Evolutionary conservation across 2,329 filamentous ascomycete genomes (phyloP).

Genomic region (Alternaria sp.): DNA sequence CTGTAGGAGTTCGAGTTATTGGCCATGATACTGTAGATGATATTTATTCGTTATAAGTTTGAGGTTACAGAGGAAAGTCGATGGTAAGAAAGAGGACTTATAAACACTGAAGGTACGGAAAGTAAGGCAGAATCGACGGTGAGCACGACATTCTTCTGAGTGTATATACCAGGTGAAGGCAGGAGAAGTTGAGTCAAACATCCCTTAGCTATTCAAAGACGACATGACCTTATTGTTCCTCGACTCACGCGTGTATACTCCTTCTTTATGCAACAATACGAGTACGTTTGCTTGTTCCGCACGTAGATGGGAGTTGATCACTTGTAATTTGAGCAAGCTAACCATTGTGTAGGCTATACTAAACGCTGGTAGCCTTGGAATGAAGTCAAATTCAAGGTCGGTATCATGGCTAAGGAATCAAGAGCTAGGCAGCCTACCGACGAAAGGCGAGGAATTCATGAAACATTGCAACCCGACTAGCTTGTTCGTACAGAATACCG

Average conservation of each 20-base stretch:
- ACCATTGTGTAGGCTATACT: not conserved
- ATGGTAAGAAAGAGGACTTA: not conserved
- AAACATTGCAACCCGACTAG: not conserved
- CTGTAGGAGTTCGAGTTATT: not conserved
- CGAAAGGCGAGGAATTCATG: not conserved
- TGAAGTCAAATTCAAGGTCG: not conserved
- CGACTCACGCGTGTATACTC: not conserved
- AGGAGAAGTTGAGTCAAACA: not conserved
- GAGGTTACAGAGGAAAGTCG: not conserved
- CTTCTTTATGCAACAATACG: not conserved
- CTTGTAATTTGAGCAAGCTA: not conserved
- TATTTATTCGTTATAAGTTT: not conserved
- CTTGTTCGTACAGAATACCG: not conserved
- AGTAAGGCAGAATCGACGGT: not conserved
- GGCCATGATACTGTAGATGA: not conserved
- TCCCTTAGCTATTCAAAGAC: not conserved
- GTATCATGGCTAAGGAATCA: not conserved
- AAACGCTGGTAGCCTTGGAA: not conserved
- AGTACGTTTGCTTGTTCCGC: not conserved
- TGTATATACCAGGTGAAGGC: not conserved
- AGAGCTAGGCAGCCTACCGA: not conserved
- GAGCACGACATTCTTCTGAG: not conserved
- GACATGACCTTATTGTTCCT: not conserved
- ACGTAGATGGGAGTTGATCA: not conserved
- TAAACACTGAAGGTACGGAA: not conserved